A percentile compares a stretch with the other conserved stretches of the same genome.
Evolutionary conservation across 768 basidiomycete genomes (phyloP).

Genomic region (Suillus variegatus): DNA sequence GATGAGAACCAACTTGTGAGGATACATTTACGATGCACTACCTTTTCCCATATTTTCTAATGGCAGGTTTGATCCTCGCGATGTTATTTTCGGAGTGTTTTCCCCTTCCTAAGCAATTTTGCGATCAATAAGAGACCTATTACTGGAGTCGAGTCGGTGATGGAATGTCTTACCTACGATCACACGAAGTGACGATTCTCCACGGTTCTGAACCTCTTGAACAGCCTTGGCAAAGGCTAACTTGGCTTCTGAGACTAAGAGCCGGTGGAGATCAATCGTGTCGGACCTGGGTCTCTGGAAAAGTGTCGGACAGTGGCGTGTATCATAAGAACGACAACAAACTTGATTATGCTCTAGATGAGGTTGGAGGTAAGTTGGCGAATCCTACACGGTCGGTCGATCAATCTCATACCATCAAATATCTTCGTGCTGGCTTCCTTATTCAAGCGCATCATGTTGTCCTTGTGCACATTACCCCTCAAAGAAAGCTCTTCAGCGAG

Average conservation of each 20-base stretch:
- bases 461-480: conserved; percentile 74
- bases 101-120: conserved; percentile 64
- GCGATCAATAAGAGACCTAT: not conserved
- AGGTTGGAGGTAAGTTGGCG: not conserved
- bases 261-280: conserved; percentile 81
- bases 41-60: conserved; percentile 79
- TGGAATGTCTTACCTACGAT: conserved; percentile 69
- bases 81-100: conserved; percentile 71
- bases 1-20: too few species aligned
- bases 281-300: conserved; percentile 42
- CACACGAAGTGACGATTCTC: conserved; percentile 59
- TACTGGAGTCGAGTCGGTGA: not conserved
- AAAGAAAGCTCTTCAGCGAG: conserved; percentile 76
- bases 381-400: not conserved
- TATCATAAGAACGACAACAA: not conserved
- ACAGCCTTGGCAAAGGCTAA: conserved; percentile 66
- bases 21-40: conserved; percentile 29
- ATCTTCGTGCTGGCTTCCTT: conserved; percentile 81
- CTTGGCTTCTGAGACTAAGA: conserved; percentile 90
- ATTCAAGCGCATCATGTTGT: conserved; percentile 72
- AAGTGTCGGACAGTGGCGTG: not conserved
- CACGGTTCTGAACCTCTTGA: conserved; percentile 54
- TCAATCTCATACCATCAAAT: conserved; percentile 58
- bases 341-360: conserved; percentile 8
- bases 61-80: conserved; percentile 85